Evolutionary conservation across 257 asterid genomes (phyloP), one percentile per base, ranked within the genome.

Genomic region (Penstemon barbatus): DNA sequence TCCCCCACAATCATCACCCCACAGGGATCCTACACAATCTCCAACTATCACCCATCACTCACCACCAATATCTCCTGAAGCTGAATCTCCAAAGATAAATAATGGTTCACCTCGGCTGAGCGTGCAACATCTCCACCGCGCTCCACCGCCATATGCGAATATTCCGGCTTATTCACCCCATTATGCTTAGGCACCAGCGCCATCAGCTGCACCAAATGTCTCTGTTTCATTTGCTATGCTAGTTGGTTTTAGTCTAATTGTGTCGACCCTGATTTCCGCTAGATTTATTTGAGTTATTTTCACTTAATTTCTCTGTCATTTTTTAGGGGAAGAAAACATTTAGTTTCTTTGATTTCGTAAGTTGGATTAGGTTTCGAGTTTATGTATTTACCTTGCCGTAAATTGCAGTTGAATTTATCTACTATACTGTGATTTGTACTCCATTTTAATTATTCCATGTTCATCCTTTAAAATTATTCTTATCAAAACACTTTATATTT

Each of bases 161-260:
- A 5, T 65, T 5, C 49, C 74, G 19, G 59, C 38, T 3, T 62
- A 9, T 4, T 41, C 74, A 0, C 71, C 67, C 36, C 44, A 40
- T 67, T 55, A 59, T 66, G 74, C 77, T 18, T 77, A 76, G 57
- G 74, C 79, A 13, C 71, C 79, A 33, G 79, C 78, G 5, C 78
- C 78, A 8, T 75, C 80, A 10, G 64, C 76, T 4, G 76, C 81
- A 4, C 7, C 84, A 8, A 6, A 3, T 38, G 51, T 51, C 40
- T 25, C 40, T 42, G 63, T 18, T 44, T 63, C 82, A 1, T 45
- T 62, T 7, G 33, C 12, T 71, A 48, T 45, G 63, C 39, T 69
- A 4, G 55, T 62, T 39, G 75, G 62, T 54, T 70, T 58, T 51
- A 8, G 71, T 52, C 25, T 80, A 38, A 8, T 44, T 9, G 66